Evolutionary conservation across 768 basidiomycete genomes (phyloP).

Genomic region (Clathrus columnatus): DNA sequence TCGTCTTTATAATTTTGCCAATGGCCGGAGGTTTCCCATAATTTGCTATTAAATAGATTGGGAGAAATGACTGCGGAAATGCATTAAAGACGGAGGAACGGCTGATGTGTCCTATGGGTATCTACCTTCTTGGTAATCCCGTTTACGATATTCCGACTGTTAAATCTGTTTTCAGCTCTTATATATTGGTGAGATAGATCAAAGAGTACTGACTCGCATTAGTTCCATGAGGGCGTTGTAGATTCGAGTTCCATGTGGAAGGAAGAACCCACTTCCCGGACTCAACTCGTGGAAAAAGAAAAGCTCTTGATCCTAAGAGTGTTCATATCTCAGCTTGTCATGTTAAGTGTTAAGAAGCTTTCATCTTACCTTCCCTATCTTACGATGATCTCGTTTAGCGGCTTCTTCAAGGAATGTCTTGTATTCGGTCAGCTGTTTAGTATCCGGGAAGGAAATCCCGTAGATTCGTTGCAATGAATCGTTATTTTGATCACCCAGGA

Average conservation of each 20-base stretch:
- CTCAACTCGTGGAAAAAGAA: constrained; percentile 98
- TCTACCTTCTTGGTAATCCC: constrained; percentile 88
- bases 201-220: constrained; percentile 60
- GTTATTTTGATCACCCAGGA: constrained; percentile 87
- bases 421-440: constrained; percentile 90
- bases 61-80: constrained; percentile 79
- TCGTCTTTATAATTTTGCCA: constrained; percentile 98
- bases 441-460: constrained; percentile 98
- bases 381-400: constrained; percentile 94
- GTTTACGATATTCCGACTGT: constrained; percentile 86
- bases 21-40: constrained; percentile 98
- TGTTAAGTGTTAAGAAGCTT: background rate
- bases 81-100: background rate
- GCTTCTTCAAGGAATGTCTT: constrained; percentile 95
- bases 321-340: background rate
- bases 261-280: constrained; percentile 93
- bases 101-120: background rate
- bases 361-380: constrained; percentile 70
- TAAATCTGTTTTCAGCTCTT: background rate
- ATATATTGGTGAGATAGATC: constrained; percentile 7
- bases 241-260: constrained; percentile 94
- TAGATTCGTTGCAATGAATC: constrained; percentile 95
- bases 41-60: constrained; percentile 92
- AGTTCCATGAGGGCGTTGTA: constrained; percentile 90
- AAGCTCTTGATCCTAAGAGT: constrained; percentile 80